Percentiles rank a stretch among this genome's conserved stretches.
These are phyloP conservation scores for Plenodomus biglobosus DNA, from an alignment of 2,329 filamentous ascomycete genomes.

Conservation along the genomic window DNA sequence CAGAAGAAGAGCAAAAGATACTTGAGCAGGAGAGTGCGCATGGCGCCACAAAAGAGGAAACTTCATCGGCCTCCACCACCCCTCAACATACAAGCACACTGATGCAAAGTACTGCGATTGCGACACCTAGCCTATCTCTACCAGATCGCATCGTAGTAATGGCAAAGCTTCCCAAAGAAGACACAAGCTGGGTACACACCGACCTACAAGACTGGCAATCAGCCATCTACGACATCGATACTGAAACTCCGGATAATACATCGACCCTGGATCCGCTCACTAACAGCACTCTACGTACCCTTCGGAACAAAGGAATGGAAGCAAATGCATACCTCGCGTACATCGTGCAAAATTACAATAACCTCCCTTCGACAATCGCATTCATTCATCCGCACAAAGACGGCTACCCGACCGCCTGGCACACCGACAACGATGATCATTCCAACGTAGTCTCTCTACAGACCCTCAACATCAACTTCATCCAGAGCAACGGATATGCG, in stretches of 20 bases:
- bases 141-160: slow-evolving; percentile 24
- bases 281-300: slow-evolving; percentile 17
- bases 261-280: slow-evolving; percentile 20
- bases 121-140: slow-evolving; percentile 8
- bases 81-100: slow-evolving; percentile 7
- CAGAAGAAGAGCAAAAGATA: slow-evolving; percentile 10
- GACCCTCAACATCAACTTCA: slow-evolving; percentile 41
- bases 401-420: slow-evolving; percentile 9
- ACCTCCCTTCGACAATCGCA: slow-evolving; percentile 20
- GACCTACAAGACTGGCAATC: slow-evolving; percentile 44
- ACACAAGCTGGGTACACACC: slow-evolving; percentile 23
- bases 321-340: slow-evolving; percentile 30
- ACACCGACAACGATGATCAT: slow-evolving; percentile 13
- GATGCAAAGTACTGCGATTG: slow-evolving; percentile 7
- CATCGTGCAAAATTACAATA: slow-evolving; percentile 28
- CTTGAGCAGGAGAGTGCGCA: slow-evolving; percentile 6
- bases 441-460: slow-evolving; percentile 7
- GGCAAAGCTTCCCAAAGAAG: slow-evolving; percentile 18
- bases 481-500: slow-evolving; percentile 45
- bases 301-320: slow-evolving; percentile 25
- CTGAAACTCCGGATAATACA: slow-evolving; percentile 13
- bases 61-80: slow-evolving; percentile 2
- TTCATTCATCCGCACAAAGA: slow-evolving; percentile 25
- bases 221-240: slow-evolving; percentile 42
- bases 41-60: slow-evolving; percentile 6